Conservation (phyloP, 2,329 filamentous ascomycete genomes). For the Plectosphaerella cucumerina region DNA sequence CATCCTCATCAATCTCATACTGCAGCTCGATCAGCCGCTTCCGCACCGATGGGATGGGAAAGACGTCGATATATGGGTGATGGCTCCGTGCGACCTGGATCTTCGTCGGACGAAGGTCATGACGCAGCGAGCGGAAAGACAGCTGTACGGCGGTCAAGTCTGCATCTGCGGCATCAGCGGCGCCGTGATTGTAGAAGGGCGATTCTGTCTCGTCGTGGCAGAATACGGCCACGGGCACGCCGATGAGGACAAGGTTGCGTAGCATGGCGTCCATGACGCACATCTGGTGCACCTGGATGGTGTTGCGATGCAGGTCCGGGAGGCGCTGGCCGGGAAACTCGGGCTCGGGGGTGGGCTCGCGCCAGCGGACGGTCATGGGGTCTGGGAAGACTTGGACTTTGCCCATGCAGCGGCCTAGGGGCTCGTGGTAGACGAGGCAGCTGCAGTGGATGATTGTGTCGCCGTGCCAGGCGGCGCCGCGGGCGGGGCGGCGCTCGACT, state of each 20-base stretch:
- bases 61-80: constrained; percentile 17
- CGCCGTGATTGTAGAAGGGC: constrained; percentile 18
- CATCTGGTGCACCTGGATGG: background rate
- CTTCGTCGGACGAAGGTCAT: constrained; percentile 17
- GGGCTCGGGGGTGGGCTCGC: background rate
- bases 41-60: constrained; percentile 19
- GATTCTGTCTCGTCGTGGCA: constrained; percentile 19
- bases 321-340: background rate
- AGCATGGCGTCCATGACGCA: background rate
- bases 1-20: constrained; percentile 13
- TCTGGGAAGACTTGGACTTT: background rate
- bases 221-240: constrained; percentile 17
- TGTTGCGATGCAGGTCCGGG: background rate
- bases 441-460: background rate
- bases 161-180: background rate
- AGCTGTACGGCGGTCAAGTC: constrained; percentile 14
- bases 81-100: constrained; percentile 17
- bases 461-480: background rate
- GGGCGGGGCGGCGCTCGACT: background rate
- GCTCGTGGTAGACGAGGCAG: background rate
- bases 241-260: constrained; percentile 7
- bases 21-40: constrained; percentile 14
- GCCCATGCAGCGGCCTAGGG: background rate
- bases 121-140: constrained; percentile 17
- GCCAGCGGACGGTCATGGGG: background rate